phyloP scores from a whole-genome alignment of 1,284 basidiomycete species.

The Naganishia sp. region DNA sequence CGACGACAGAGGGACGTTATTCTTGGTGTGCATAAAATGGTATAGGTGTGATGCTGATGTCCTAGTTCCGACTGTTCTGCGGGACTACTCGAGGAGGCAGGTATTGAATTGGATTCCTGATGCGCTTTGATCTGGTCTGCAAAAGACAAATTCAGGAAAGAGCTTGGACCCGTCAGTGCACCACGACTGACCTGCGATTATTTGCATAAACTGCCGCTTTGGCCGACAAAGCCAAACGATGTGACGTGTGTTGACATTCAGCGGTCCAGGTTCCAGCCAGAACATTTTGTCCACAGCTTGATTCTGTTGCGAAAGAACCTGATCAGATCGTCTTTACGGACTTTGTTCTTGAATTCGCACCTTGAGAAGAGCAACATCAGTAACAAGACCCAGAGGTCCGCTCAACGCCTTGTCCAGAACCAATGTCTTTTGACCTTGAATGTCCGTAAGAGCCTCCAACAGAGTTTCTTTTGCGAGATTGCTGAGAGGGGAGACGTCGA shows the following conservation, averaged over 20 bases:
- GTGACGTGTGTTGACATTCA: conserved; percentile 80
- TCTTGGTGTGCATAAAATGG: conserved; percentile 84
- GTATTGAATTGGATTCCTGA: conserved; percentile 58
- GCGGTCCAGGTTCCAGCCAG: conserved; percentile 88
- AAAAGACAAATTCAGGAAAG: not conserved
- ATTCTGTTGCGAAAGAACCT: conserved; percentile 61
- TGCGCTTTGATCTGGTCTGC: conserved; percentile 85
- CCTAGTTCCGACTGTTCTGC: not conserved
- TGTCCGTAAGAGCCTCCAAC: conserved; percentile 82
- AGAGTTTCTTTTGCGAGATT: conserved; percentile 74
- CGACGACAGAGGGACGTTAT: conserved; percentile 79
- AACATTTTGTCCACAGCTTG: conserved; percentile 99
- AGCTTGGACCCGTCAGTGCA: not conserved
- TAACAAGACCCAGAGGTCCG: conserved; percentile 88
- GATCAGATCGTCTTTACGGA: too few relatives aligned
- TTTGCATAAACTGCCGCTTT: conserved; percentile 77
- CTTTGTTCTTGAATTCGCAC: too few relatives aligned
- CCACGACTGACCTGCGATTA: conserved; percentile 74
- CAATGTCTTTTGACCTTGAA: conserved; percentile 92
- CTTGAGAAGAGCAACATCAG: conserved; percentile 88
- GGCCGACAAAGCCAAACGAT: conserved; percentile 93
- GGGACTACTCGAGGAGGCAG: not conserved
- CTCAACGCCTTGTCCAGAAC: conserved; percentile 85
- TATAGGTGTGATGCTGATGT: conserved; percentile 68
- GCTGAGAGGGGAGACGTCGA: conserved; percentile 72